Conservation (phyloP, 164 flowering plant genomes). For the Dillenia turbinata region DNA sequence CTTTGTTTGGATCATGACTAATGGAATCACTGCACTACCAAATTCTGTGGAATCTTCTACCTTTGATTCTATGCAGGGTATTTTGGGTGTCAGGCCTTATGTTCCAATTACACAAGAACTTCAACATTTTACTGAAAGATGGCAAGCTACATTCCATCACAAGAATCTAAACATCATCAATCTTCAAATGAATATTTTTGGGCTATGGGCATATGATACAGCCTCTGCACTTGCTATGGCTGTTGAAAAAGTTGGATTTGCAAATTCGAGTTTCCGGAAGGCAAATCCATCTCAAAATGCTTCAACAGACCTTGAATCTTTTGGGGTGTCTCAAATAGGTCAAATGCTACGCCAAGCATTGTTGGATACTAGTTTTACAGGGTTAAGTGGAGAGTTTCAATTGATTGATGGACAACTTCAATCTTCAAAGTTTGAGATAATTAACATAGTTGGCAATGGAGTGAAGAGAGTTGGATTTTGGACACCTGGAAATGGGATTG, state of each 20-base stretch:
- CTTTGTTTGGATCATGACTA: constrained; percentile 25
- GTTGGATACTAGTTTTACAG: constrained; percentile 4
- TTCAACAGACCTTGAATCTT: background rate
- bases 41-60: constrained; percentile 11
- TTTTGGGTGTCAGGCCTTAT: constrained; percentile 19
- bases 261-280: constrained; percentile 9
- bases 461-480: constrained; percentile 13
- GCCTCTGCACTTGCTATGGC: constrained; percentile 35
- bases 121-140: constrained; percentile 8
- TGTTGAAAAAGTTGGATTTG: constrained; percentile 17
- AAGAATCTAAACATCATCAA: constrained; percentile 2
- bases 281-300: background rate
- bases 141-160: constrained; percentile 8
- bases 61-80: constrained; percentile 25
- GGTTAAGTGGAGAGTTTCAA: constrained; percentile 10
- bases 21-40: constrained; percentile 8
- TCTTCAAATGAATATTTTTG: constrained; percentile 14
- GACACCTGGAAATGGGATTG: constrained; percentile 21
- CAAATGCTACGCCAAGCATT: constrained; percentile 6
- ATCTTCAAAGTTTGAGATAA: background rate
- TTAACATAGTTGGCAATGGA: constrained; percentile 14
- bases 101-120: constrained; percentile 11
- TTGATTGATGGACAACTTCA: constrained; percentile 8
- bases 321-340: constrained; percentile 13
- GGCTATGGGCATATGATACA: constrained; percentile 55